These are phyloP conservation scores for Centaurea solstitialis DNA, from an alignment of 129 eudicot genomes.

Conservation along the genomic window DNA sequence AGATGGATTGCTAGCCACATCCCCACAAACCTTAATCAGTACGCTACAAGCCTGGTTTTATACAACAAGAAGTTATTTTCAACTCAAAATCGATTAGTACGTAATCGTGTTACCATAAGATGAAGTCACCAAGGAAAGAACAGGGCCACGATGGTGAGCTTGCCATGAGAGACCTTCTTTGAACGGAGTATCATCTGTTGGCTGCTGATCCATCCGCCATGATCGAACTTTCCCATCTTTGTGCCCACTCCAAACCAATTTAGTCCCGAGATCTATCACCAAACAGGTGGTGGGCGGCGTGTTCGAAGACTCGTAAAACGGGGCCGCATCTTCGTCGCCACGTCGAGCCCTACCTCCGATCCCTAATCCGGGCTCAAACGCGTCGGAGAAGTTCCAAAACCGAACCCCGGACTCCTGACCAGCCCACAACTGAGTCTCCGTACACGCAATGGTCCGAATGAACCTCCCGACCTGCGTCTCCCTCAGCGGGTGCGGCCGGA, in stretches of 20 bases:
- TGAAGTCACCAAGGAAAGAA: conserved; percentile 72
- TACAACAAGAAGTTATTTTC: too few relatives aligned
- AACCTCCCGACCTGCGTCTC: conserved; percentile 93
- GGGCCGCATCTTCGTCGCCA: conserved; percentile 94
- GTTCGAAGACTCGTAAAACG: conserved; percentile 69
- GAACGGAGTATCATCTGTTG: conserved; percentile 46
- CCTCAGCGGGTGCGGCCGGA: conserved; percentile 89
- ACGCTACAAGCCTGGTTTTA: too few relatives aligned
- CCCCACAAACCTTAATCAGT: too few relatives aligned
- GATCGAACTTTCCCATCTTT: conserved; percentile 93
- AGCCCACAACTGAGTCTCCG: conserved; percentile 92
- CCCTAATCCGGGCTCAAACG: conserved; percentile 72
- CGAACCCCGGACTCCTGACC: conserved; percentile 94
- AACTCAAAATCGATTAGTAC: not conserved
- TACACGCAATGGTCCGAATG: conserved; percentile 76
- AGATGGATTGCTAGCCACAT: too few relatives aligned
- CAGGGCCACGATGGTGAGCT: conserved; percentile 80
- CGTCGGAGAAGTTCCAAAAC: conserved; percentile 84
- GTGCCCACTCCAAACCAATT: conserved; percentile 93
- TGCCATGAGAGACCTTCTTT: conserved; percentile 90
- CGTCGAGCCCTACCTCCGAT: conserved; percentile 65
- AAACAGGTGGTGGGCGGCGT: conserved; percentile 80
- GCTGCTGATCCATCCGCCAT: conserved; percentile 80
- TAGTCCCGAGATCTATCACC: conserved; percentile 71
- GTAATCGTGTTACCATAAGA: conserved; percentile 57